phyloP scores from a whole-genome alignment of 805 yeast species.

The Sugiyamaella lignohabitans region DNA sequence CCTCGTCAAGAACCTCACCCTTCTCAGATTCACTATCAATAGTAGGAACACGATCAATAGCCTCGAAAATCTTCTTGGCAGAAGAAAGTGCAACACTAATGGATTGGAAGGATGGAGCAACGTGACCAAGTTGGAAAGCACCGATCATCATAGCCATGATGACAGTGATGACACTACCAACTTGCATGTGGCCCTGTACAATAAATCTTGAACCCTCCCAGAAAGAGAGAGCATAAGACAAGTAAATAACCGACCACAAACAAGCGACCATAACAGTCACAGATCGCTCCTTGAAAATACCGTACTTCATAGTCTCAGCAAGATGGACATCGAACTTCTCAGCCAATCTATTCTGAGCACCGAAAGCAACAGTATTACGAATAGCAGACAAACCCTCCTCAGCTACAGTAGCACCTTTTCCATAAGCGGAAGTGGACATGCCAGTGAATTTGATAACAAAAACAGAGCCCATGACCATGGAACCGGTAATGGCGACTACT shows the following conservation, averaged over 20 bases:
- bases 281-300: constrained; percentile 25
- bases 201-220: constrained; percentile 40
- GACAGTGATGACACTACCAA: constrained; percentile 34
- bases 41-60: constrained; percentile 38
- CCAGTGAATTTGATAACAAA: constrained; percentile 28
- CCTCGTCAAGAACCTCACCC: constrained; percentile 15
- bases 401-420: constrained; percentile 34
- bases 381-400: constrained; percentile 39
- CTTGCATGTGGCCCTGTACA: constrained; percentile 27
- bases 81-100: constrained; percentile 37
- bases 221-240: constrained; percentile 36
- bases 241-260: constrained; percentile 34
- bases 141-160: constrained; percentile 38
- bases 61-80: constrained; percentile 36
- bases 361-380: constrained; percentile 38
- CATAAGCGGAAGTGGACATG: constrained; percentile 23
- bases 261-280: constrained; percentile 33
- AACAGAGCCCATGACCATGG: constrained; percentile 29
- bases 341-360: constrained; percentile 34
- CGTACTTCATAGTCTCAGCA: constrained; percentile 22
- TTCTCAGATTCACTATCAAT: constrained; percentile 31
- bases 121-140: constrained; percentile 36
- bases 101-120: constrained; percentile 36
- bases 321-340: constrained; percentile 30
- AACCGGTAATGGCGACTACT: constrained; percentile 28